These are phyloP conservation scores for Aschersonia sp. DNA, from an alignment of 2,329 filamentous ascomycete genomes.

Conservation along the genomic window DNA sequence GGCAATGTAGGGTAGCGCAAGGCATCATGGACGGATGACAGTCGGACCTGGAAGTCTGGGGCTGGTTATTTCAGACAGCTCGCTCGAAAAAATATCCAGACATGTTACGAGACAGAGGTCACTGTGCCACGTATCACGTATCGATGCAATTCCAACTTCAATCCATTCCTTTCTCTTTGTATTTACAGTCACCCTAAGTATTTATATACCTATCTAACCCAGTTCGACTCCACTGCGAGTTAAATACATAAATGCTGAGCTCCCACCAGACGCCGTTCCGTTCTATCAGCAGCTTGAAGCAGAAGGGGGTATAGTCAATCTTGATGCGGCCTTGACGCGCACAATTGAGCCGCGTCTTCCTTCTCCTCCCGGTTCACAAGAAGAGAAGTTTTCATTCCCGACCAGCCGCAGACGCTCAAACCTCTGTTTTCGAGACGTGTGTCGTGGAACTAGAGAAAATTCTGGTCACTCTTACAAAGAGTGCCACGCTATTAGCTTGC, in stretches of 20 bases:
- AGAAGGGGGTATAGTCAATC: background rate
- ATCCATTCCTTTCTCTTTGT: background rate
- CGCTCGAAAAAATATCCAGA: no score
- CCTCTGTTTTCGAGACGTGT: conserved; percentile 1
- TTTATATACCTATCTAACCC: conserved; percentile 8
- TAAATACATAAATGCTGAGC: conserved; percentile 2
- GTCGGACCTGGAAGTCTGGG: no score
- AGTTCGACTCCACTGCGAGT: conserved; percentile 6
- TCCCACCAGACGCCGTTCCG: background rate
- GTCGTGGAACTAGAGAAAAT: conserved; percentile 7
- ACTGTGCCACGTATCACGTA: no score
- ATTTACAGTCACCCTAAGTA: conserved; percentile 1
- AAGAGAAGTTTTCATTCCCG: conserved; percentile 2
- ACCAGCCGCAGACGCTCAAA: conserved; percentile 1
- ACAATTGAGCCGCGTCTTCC: background rate
- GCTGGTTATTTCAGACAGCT: no score
- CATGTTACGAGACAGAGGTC: no score
- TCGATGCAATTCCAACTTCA: background rate
- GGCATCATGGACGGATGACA: no score
- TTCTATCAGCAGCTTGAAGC: background rate
- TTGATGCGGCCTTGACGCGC: background rate
- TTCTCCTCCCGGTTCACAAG: background rate
- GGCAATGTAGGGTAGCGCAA: no score
- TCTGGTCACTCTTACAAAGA: conserved; percentile 4
- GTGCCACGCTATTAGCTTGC: conserved; percentile 5